phyloP scores from a whole-genome alignment of 441 rosid genomes.

The Populus hybrid region DNA sequence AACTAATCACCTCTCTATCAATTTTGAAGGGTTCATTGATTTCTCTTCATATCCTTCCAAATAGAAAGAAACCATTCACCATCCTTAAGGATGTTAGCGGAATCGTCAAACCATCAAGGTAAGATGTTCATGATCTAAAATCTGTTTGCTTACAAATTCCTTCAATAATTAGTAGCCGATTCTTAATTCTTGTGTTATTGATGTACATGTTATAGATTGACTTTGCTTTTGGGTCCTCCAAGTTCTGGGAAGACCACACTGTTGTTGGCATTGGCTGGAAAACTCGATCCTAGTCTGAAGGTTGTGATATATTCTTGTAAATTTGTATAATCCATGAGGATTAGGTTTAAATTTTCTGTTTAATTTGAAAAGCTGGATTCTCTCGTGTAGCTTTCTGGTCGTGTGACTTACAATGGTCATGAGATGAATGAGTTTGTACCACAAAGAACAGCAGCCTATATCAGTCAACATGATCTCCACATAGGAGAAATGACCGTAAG shows the following conservation, averaged over 20 bases:
- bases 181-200: not conserved
- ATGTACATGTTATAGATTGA: constrained; percentile 42
- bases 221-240: constrained; percentile 84
- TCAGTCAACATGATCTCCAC: constrained; percentile 30
- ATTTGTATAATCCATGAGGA: not conserved
- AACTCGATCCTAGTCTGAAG: constrained; percentile 52
- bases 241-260: constrained; percentile 83
- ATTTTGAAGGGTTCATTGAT: constrained; percentile 40
- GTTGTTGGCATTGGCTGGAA: constrained; percentile 72
- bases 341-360: not conserved
- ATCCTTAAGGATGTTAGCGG: constrained; percentile 70
- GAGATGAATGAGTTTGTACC: constrained; percentile 25
- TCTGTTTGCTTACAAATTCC: not conserved
- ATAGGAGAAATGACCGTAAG: constrained; percentile 31
- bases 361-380: not conserved
- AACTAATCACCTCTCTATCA: not conserved
- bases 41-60: constrained; percentile 45
- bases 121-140: not conserved
- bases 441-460: constrained; percentile 27
- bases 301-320: constrained; percentile 13
- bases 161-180: not conserved
- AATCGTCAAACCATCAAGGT: constrained; percentile 64
- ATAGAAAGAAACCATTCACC: constrained; percentile 44
- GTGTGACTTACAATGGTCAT: constrained; percentile 32
- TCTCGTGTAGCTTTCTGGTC: constrained; percentile 21